Base-by-base conservation (phyloP, 177 flowering plant species). In the Telopea speciosissima region DNA sequence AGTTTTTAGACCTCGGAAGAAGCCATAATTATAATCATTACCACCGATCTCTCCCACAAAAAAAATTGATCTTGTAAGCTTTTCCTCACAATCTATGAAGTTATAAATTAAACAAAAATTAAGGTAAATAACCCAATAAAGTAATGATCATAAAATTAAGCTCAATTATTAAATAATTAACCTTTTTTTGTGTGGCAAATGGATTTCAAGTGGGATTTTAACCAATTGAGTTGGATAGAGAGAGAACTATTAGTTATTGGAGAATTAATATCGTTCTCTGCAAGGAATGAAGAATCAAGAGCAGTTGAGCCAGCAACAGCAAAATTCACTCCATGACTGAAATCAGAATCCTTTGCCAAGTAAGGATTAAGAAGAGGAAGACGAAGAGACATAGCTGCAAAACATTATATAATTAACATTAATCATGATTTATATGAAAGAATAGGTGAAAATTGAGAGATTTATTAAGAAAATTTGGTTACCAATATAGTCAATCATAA, bases 261-360 rank as follows among this genome's bases (percentile, higher is more conserved):
- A 12, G 10, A 9, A 1, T 21, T 22, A 22, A 74, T 45, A 1
- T 22, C 3, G 8, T 19, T 58, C 5, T 65, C 25, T 1, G 17
- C n/a, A 19, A 71, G 62, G 31, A 49, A 52, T 1, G 62, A 24
- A 1, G 68, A 6, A 5, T 17, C 13, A 0, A 75, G 64, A 1
- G 78, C 78, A 5, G 74, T 75, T 0, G 64, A 54, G 36, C 78
- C 74, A 1, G 78, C 74, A 10, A 75, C 78, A 0, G 78, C 78
- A 24, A 75, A 75, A 28, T 75, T 71, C 0, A 71, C 78, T 0
- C 78, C 78, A 23, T 52, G 63, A 7, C 8, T 33, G 67, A 71
- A 67, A 16, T 24, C 17, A 3, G 59, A 67, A 11, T 31, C 33
- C 52, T 24, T 67, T 4, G 24, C 17, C 54, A 70, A 26, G 21